Evolutionary conservation across 331 rosid genomes (phyloP).

Genomic region (Ulmus americana): DNA sequence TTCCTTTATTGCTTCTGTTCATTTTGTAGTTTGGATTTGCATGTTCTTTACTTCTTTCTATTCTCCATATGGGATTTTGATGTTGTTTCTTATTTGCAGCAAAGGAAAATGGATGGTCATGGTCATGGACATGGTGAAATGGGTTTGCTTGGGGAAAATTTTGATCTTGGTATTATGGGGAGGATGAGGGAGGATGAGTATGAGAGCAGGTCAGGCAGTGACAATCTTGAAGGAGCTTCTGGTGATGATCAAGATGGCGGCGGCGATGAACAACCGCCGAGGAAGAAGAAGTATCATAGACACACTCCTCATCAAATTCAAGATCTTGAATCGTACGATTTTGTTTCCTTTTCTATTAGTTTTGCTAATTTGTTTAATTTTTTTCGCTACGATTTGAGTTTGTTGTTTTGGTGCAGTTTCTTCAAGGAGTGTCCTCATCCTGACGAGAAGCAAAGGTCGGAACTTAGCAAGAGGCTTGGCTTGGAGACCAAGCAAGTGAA

Average conservation of each 20-base stretch:
- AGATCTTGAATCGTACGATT: constrained; percentile 71
- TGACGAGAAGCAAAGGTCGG: constrained; percentile 83
- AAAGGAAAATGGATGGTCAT: constrained; percentile 63
- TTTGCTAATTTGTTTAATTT: neutral
- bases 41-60: neutral
- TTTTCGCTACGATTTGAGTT: constrained; percentile 5
- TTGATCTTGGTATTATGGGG: constrained; percentile 43
- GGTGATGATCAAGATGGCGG: constrained; percentile 74
- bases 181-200: constrained; percentile 65
- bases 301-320: constrained; percentile 82
- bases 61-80: neutral
- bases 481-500: constrained; percentile 81
- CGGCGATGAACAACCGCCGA: constrained; percentile 26
- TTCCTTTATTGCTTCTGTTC: neutral
- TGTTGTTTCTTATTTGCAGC: constrained; percentile 16
- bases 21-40: constrained; percentile 3
- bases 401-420: constrained; percentile 45
- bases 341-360: neutral
- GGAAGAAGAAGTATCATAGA: constrained; percentile 78
- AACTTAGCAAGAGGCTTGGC: constrained; percentile 58
- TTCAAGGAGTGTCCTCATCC: constrained; percentile 89
- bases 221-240: constrained; percentile 56
- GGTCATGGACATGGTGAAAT: constrained; percentile 36
- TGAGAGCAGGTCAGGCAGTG: constrained; percentile 90
- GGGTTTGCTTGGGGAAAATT: constrained; percentile 49